These are phyloP conservation scores for Arthrobotrys sinensis DNA, from an alignment of 2,329 filamentous ascomycete genomes.

Conservation along the genomic window DNA sequence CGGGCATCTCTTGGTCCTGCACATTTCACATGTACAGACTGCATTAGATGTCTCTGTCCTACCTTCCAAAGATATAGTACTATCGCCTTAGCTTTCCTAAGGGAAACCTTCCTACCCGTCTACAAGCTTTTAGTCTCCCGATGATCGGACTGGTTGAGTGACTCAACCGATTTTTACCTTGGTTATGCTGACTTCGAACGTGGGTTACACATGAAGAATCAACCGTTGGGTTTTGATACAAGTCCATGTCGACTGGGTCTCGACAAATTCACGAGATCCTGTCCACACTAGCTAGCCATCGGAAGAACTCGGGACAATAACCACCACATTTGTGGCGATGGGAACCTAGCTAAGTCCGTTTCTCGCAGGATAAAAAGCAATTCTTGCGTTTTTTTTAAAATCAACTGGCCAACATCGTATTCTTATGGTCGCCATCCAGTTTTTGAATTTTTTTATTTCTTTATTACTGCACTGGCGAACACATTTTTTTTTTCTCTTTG, in stretches of 20 bases:
- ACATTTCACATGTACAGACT: slow-evolving; percentile 42
- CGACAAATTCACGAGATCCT: slow-evolving; percentile 25
- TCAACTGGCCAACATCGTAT: slow-evolving; percentile 6
- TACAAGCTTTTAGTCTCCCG: slow-evolving; percentile 12
- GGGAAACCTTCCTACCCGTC: background rate
- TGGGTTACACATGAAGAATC: slow-evolving; percentile 32
- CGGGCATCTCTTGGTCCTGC: slow-evolving; percentile 37
- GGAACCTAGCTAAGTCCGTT: slow-evolving; percentile 23
- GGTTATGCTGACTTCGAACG: slow-evolving; percentile 7
- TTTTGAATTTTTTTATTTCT: slow-evolving; percentile 4
- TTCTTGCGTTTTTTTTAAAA: slow-evolving; percentile 43
- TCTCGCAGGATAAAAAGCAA: slow-evolving; percentile 40
- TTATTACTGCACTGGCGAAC: slow-evolving; percentile 7
- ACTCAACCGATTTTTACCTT: slow-evolving; percentile 45
- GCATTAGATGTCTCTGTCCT: slow-evolving; percentile 8
- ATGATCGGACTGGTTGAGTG: slow-evolving; percentile 29
- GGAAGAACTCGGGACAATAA: slow-evolving; percentile 60
- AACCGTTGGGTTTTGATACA: slow-evolving; percentile 24
- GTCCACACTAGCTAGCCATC: slow-evolving; percentile 19
- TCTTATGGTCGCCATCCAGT: background rate
- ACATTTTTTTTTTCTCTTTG: slow-evolving; percentile 34
- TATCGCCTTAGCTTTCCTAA: background rate
- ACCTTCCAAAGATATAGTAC: background rate
- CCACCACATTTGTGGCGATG: slow-evolving; percentile 41
- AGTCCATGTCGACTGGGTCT: too few species aligned